Percentiles rank a stretch among this genome's conserved stretches.
Conservation (phyloP, 1,284 basidiomycete species). For the Trametes sp. region DNA sequence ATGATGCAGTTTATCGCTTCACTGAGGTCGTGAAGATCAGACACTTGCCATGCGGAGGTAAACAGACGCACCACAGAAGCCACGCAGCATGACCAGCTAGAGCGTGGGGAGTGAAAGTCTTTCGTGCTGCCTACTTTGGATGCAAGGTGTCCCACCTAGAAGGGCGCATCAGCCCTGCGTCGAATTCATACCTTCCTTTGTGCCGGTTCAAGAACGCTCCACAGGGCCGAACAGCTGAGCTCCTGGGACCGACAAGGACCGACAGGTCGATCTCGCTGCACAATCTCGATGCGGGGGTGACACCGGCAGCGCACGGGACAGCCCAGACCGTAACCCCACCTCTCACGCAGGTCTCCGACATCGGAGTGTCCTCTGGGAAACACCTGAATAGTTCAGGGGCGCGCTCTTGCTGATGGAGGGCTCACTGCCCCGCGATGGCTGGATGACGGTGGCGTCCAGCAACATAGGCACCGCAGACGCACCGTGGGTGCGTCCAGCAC, state of each 20-base stretch:
- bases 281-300: not conserved
- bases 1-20: no score
- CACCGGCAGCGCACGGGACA: not conserved
- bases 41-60: no score
- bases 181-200: not conserved
- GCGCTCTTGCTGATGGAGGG: not conserved
- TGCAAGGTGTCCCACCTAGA: no score
- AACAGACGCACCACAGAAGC: no score
- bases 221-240: not conserved
- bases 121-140: no score
- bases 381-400: not conserved
- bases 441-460: constrained; percentile 6
- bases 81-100: no score
- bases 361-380: not conserved
- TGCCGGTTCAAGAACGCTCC: not conserved
- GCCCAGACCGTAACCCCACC: not conserved
- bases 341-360: not conserved
- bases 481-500: not conserved
- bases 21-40: no score
- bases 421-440: not conserved
- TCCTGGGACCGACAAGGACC: constrained; percentile 6
- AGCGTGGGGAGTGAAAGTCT: no score
- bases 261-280: not conserved
- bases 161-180: no score
- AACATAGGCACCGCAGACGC: not conserved